phyloP scores from a whole-genome alignment of 257 asterid genomes.

The Galeopsis tetrahit region DNA sequence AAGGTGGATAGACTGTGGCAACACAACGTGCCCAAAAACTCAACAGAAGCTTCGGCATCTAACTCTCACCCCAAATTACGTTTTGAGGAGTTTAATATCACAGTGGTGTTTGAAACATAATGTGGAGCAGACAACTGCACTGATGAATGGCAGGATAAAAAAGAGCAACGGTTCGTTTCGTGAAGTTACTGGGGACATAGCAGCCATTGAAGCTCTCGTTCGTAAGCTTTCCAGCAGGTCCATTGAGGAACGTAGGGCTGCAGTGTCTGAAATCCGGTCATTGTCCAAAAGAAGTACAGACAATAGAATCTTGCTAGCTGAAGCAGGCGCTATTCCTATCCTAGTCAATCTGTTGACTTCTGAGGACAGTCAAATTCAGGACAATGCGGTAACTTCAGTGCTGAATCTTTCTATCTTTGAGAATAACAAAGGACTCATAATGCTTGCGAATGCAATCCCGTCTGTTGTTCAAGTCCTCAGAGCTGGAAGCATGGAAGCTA shows the following conservation, averaged over 20 bases:
- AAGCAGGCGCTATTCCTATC: conserved; percentile 88
- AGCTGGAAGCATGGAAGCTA: conserved; percentile 87
- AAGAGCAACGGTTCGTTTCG: conserved; percentile 84
- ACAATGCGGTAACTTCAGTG: conserved; percentile 82
- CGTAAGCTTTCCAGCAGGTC: conserved; percentile 72
- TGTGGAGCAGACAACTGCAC: conserved; percentile 61
- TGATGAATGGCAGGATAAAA: conserved; percentile 65
- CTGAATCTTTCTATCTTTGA: conserved; percentile 87
- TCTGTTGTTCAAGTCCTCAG: conserved; percentile 88
- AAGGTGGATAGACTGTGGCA: conserved; percentile 93
- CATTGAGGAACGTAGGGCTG: conserved; percentile 62
- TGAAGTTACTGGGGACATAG: conserved; percentile 72
- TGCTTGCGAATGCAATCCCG: conserved; percentile 92
- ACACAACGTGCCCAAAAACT: conserved; percentile 94
- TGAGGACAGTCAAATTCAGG: conserved; percentile 69
- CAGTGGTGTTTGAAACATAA: conserved; percentile 81
- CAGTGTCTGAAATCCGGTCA: conserved; percentile 80
- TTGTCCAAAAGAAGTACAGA: conserved; percentile 92
- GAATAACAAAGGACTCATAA: conserved; percentile 73
- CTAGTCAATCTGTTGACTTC: conserved; percentile 72
- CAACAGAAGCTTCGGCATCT: conserved; percentile 80
- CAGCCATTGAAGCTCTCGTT: conserved; percentile 68
- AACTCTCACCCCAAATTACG: conserved; percentile 90
- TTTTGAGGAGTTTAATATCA: conserved; percentile 69
- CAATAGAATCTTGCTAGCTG: conserved; percentile 84